These are phyloP conservation scores for Onygenales sp. DNA, from an alignment of 2,329 filamentous ascomycete species.

Conservation along the genomic window DNA sequence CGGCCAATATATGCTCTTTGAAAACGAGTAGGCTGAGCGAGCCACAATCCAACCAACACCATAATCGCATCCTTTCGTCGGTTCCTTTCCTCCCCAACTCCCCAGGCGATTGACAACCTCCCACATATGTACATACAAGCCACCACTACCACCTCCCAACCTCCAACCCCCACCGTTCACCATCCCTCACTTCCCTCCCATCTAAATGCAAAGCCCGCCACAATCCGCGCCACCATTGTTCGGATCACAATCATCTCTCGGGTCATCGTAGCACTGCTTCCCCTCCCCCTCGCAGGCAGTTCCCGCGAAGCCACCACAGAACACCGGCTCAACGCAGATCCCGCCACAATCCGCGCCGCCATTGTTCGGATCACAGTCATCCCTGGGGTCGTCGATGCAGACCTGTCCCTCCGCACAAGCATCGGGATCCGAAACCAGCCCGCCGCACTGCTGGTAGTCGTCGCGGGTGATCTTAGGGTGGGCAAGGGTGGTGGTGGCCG, in stretches of 20 bases:
- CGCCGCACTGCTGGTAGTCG: not conserved
- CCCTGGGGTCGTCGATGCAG: not conserved
- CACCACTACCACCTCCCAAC: too few species aligned
- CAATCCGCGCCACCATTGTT: constrained; percentile 2
- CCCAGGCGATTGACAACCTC: too few species aligned
- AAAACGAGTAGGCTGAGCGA: too few species aligned
- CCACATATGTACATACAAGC: too few species aligned
- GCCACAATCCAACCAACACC: too few species aligned
- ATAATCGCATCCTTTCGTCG: too few species aligned
- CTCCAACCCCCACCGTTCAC: not conserved
- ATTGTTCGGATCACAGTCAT: constrained; percentile 1
- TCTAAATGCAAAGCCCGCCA: not conserved
- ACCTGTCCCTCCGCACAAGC: not conserved
- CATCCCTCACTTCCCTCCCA: not conserved
- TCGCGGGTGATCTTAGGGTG: too few species aligned
- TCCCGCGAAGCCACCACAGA: too few species aligned
- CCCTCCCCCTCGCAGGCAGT: not conserved
- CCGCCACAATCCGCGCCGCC: constrained; percentile 3
- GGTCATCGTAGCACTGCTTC: not conserved
- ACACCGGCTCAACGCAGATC: not conserved
- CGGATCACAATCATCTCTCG: constrained; percentile 2
- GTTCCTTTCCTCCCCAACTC: too few species aligned
- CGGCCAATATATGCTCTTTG: too few species aligned
- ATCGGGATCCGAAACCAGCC: not conserved
- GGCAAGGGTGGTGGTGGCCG: not conserved